Percentiles rank a stretch among this genome's conserved stretches.
phyloP scores from a whole-genome alignment of 192 early-diverging fungal species.

The Haplosporangium gracile region DNA sequence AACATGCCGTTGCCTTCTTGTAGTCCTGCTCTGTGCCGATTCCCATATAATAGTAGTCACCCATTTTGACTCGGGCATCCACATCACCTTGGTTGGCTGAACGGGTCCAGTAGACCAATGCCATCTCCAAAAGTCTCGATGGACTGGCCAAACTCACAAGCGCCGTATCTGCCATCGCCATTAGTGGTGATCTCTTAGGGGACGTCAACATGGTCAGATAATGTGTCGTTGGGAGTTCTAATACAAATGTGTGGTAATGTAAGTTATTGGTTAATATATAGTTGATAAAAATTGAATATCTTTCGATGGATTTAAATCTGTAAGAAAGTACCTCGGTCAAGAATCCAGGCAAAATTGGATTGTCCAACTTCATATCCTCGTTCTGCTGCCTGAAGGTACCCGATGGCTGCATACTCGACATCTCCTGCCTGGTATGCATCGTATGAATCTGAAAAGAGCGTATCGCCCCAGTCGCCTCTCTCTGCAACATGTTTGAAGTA shows the following conservation, averaged over 20 bases:
- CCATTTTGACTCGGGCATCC: slow-evolving; percentile 92
- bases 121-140: slow-evolving; percentile 65
- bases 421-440: slow-evolving; percentile 71
- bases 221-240: slow-evolving; percentile 46
- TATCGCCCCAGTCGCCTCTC: slow-evolving; percentile 86
- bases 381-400: slow-evolving; percentile 90
- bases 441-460: slow-evolving; percentile 71
- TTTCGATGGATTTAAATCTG: neutral
- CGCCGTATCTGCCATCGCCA: slow-evolving; percentile 32
- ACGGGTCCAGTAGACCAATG: slow-evolving; percentile 92
- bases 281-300: neutral
- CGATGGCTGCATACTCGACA: slow-evolving; percentile 75
- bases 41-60: slow-evolving; percentile 93
- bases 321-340: slow-evolving; percentile 71
- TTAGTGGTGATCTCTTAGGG: slow-evolving; percentile 17
- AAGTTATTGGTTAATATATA: neutral
- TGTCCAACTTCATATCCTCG: slow-evolving; percentile 90
- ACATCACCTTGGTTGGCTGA: slow-evolving; percentile 94
- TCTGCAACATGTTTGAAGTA: slow-evolving; percentile 87
- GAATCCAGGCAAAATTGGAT: slow-evolving; percentile 89
- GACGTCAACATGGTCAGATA: slow-evolving; percentile 37
- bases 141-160: slow-evolving; percentile 37
- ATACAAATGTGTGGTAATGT: neutral
- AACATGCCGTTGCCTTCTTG: slow-evolving; percentile 84
- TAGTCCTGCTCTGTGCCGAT: slow-evolving; percentile 76